Conservation (phyloP, 1,284 basidiomycete genomes). For the Athelia psychrophila region DNA sequence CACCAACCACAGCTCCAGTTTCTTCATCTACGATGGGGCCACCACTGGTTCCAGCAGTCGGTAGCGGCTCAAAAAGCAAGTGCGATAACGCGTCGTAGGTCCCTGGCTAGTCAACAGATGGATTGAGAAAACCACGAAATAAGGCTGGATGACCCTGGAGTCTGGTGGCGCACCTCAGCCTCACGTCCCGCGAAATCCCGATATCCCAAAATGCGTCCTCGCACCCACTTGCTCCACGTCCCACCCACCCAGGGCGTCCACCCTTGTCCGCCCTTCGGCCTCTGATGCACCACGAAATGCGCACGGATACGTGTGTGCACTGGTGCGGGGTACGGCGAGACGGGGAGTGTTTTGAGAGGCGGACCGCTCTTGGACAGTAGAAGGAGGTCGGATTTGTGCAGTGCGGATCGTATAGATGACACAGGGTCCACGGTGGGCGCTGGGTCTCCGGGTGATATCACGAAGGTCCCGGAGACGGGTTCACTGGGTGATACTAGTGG, state of each 20-base stretch:
- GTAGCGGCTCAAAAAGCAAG: conserved; percentile 53
- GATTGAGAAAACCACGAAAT: conserved; percentile 1
- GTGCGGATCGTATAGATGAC: conserved; percentile 47
- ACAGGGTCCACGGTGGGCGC: conserved; percentile 31
- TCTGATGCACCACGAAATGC: conserved; percentile 50
- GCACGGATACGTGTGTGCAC: conserved; percentile 47
- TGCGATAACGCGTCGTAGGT: conserved; percentile 68
- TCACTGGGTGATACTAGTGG: conserved; percentile 10
- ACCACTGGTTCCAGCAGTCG: conserved; percentile 68
- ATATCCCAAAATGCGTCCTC: conserved; percentile 53
- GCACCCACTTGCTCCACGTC: conserved; percentile 53
- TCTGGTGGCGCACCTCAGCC: conserved; percentile 40
- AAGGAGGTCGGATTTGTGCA: conserved; percentile 61
- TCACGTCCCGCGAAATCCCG: conserved; percentile 56
- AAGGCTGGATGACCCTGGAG: background rate
- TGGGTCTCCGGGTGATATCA: conserved; percentile 24
- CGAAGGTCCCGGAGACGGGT: conserved; percentile 41
- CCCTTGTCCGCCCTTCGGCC: conserved; percentile 29
- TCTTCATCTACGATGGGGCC: conserved; percentile 68
- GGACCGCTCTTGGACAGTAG: conserved; percentile 36
- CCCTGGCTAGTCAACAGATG: conserved; percentile 44
- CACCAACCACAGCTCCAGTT: conserved; percentile 64
- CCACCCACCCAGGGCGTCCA: conserved; percentile 54
- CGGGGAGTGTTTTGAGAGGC: conserved; percentile 47
- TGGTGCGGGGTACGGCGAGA: conserved; percentile 67